Percentiles rank a stretch among this genome's conserved stretches.
phyloP scores from a whole-genome alignment of 306 rosid genomes.

The Lathyrus tuberosus region DNA sequence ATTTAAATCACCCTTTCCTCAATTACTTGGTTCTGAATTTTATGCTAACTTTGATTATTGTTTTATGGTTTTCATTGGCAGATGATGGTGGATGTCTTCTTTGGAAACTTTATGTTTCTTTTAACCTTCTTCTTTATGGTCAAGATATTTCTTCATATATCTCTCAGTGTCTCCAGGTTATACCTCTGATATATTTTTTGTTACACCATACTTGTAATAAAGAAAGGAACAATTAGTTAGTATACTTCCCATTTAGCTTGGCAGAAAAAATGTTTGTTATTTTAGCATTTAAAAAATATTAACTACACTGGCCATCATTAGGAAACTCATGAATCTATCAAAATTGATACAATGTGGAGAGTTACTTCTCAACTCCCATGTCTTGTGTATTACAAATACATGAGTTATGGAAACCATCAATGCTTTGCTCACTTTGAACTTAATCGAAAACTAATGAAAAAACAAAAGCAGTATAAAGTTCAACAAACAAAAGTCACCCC shows the following conservation, averaged over 20 bases:
- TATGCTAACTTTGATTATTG: constrained; percentile 24
- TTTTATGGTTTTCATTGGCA: constrained; percentile 39
- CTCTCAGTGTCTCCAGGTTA: constrained; percentile 57
- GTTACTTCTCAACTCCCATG: constrained; percentile 8
- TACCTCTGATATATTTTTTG: constrained; percentile 8
- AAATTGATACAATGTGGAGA: constrained; percentile 22
- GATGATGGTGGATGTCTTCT: constrained; percentile 52
- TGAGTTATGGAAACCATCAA: constrained; percentile 2
- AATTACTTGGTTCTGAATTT: constrained; percentile 39
- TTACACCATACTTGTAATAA: constrained; percentile 10
- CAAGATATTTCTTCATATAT: constrained; percentile 55
- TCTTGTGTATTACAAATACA: constrained; percentile 16
- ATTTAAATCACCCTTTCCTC: constrained; percentile 16
- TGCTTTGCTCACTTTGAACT: constrained; percentile 2
- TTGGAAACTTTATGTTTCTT: constrained; percentile 75
- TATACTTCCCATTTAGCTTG: neutral
- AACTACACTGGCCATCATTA: constrained; percentile 16
- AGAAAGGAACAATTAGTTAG: constrained; percentile 20
- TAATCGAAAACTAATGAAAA: neutral
- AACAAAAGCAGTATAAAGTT: neutral
- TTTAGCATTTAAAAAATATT: constrained; percentile 21
- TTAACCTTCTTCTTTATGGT: constrained; percentile 55
- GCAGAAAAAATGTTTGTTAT: constrained; percentile 10
- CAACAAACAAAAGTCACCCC: neutral
- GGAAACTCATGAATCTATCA: constrained; percentile 22